phyloP scores from a whole-genome alignment of 768 basidiomycete genomes.

The Tephrocybe sp. region DNA sequence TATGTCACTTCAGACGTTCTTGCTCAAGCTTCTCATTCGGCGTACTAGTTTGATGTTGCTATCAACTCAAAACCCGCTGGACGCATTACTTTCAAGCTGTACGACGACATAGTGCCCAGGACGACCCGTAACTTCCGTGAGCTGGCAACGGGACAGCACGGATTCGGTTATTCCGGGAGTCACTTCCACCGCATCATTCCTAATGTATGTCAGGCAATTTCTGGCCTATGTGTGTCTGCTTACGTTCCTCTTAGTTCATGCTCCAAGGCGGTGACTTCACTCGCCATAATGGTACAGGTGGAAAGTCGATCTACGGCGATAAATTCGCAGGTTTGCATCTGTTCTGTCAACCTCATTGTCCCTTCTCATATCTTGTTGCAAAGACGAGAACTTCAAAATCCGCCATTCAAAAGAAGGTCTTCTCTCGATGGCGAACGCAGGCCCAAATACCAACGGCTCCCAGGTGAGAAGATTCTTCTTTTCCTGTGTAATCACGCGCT shows the following conservation, averaged over 20 bases:
- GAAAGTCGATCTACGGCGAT: constrained; percentile 84
- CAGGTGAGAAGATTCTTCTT: constrained; percentile 41
- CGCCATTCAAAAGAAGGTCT: constrained; percentile 64
- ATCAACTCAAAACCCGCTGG: constrained; percentile 63
- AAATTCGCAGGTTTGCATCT: constrained; percentile 66
- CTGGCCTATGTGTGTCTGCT: not conserved
- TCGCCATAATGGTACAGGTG: constrained; percentile 71
- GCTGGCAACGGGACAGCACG: constrained; percentile 64
- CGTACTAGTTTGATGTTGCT: constrained; percentile 59
- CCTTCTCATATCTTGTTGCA: not conserved
- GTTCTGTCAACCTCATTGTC: not conserved
- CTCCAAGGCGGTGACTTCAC: constrained; percentile 89
- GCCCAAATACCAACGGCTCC: constrained; percentile 78
- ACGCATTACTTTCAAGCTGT: constrained; percentile 81
- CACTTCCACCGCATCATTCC: constrained; percentile 77
- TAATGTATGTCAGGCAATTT: constrained; percentile 35
- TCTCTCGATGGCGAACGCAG: constrained; percentile 89
- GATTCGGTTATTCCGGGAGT: constrained; percentile 72
- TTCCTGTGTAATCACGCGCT: not conserved
- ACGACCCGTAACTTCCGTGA: constrained; percentile 83
- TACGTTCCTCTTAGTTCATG: constrained; percentile 59
- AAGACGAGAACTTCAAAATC: constrained; percentile 72
- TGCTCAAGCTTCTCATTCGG: not conserved
- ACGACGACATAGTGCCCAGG: constrained; percentile 79
- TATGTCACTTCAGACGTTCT: constrained; percentile 14